These are phyloP conservation scores for Kwoniella shivajii DNA, from an alignment of 1,284 basidiomycete genomes.

Conservation along the genomic window DNA sequence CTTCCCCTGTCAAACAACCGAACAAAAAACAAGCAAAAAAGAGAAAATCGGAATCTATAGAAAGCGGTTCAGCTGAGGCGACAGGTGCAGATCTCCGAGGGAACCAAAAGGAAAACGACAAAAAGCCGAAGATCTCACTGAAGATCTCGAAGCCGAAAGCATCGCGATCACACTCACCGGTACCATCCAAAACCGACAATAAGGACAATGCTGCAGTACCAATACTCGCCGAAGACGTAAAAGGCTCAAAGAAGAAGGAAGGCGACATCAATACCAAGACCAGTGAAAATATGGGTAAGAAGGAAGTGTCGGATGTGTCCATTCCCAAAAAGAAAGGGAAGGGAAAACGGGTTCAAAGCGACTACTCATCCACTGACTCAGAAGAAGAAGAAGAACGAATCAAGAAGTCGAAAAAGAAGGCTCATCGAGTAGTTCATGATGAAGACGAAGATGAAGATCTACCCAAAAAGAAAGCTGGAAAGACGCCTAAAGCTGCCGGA, in stretches of 20 bases:
- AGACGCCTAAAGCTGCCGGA: background rate
- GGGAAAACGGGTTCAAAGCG: background rate
- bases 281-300: too few relatives aligned
- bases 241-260: too few relatives aligned
- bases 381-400: background rate
- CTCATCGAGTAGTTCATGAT: background rate
- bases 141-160: background rate
- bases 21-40: background rate
- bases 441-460: background rate
- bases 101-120: background rate
- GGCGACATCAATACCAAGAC: too few relatives aligned
- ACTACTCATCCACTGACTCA: background rate
- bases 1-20: too few relatives aligned
- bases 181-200: background rate
- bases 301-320: too few relatives aligned
- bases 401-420: background rate
- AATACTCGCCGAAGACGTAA: too few relatives aligned
- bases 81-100: background rate
- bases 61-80: background rate
- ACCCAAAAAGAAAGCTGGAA: background rate
- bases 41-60: background rate
- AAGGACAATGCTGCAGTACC: background rate
- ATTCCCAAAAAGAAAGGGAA: background rate
- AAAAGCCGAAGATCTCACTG: background rate
- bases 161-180: too few relatives aligned